A percentile compares a stretch with the other conserved stretches of the same genome.
Conservation (phyloP, 345 rosid species). For the Cochlearia excelsa region DNA sequence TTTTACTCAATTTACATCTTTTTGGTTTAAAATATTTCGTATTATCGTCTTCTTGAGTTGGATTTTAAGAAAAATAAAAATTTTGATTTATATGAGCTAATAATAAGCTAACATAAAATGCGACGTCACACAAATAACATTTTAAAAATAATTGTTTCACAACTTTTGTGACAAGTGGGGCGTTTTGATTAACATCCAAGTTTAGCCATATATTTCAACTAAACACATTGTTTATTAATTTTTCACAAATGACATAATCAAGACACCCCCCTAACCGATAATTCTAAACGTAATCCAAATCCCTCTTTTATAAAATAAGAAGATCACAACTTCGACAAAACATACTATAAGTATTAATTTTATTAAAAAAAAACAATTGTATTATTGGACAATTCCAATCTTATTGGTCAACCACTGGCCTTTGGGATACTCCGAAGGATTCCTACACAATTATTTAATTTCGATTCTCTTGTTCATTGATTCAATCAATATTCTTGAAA, state of each 20-base stretch:
- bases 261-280: conserved; percentile 27
- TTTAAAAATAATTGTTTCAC: conserved; percentile 4
- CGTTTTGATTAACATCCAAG: conserved; percentile 16
- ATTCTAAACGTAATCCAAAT: conserved; percentile 19
- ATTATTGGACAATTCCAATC: conserved; percentile 37
- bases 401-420: conserved; percentile 38
- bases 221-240: conserved; percentile 20
- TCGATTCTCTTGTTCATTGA: conserved; percentile 26
- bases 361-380: conserved; percentile 14
- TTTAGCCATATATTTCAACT: conserved; percentile 8
- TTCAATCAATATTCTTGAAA: conserved; percentile 26
- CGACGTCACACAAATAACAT: not conserved
- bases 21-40: conserved; percentile 1
- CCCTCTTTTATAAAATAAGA: conserved; percentile 4
- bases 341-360: conserved; percentile 4
- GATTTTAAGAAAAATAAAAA: too few species aligned
- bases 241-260: conserved; percentile 25
- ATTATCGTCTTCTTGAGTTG: conserved; percentile 1
- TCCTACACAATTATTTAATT: conserved; percentile 28
- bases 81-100: too few species aligned
- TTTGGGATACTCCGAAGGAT: conserved; percentile 41
- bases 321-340: conserved; percentile 8
- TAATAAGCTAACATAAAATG: too few species aligned
- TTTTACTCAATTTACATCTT: not conserved
- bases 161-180: conserved; percentile 29